Evolutionary conservation across 805 yeast genomes (phyloP).

Genomic region (Cephaloascus albidus): DNA sequence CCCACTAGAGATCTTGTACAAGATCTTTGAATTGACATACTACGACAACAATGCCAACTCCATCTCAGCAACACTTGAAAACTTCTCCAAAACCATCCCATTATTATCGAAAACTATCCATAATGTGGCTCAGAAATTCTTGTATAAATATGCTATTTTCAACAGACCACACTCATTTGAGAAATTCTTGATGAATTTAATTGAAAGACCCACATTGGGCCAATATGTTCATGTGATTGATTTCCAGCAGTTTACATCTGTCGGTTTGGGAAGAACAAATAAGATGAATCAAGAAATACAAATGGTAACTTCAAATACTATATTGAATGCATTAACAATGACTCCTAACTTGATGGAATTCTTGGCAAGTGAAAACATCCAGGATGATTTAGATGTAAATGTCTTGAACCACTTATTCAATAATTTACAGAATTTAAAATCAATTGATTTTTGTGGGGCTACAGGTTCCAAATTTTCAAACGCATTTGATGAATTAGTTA

Average conservation of each 20-base stretch:
- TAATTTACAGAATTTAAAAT: slow-evolving; percentile 43
- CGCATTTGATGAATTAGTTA: slow-evolving; percentile 40
- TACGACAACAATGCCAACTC: slow-evolving; percentile 44
- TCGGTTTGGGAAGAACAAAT: slow-evolving; percentile 84
- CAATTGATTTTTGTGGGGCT: slow-evolving; percentile 86
- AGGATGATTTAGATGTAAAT: slow-evolving; percentile 63
- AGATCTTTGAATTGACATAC: slow-evolving; percentile 46
- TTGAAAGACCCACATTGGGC: slow-evolving; percentile 37
- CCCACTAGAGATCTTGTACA: slow-evolving; percentile 48
- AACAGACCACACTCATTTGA: slow-evolving; percentile 77
- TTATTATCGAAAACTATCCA: slow-evolving; percentile 51
- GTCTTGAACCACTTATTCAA: slow-evolving; percentile 50
- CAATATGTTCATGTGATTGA: slow-evolving; percentile 68
- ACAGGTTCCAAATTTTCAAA: slow-evolving; percentile 52
- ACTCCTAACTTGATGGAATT: slow-evolving; percentile 71
- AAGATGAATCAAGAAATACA: slow-evolving; percentile 87
- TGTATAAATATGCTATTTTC: slow-evolving; percentile 62
- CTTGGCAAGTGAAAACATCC: slow-evolving; percentile 77
- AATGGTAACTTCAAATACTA: slow-evolving; percentile 74
- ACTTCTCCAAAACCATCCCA: slow-evolving; percentile 41
- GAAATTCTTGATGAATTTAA: slow-evolving; percentile 50
- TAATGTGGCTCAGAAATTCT: slow-evolving; percentile 44
- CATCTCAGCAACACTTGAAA: slow-evolving; percentile 40
- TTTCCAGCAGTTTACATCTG: slow-evolving; percentile 80
- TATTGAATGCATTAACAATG: slow-evolving; percentile 47